Base-by-base conservation (phyloP, 441 rosid genomes). In the Populus hybrid region DNA sequence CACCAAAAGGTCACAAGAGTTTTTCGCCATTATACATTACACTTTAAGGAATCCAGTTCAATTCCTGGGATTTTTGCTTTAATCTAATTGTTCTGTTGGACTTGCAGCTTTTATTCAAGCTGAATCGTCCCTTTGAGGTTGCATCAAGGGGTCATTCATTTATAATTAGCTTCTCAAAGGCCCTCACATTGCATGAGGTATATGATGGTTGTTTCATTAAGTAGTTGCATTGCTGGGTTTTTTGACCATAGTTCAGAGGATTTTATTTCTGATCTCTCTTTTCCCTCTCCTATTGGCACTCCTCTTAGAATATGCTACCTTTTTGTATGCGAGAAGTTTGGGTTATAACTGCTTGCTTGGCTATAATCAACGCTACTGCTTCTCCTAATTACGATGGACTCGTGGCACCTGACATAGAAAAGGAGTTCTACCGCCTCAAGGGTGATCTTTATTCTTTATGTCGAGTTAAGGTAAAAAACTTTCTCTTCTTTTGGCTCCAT, bases 391-490 rank as follows among this genome's bases (percentile, higher is more conserved):
- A 84, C 70, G 92, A 87, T 73, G 94, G 97, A 79, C 85, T 75
- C 75, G 92, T 84, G 20, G 81, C 95, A 78, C 85, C 89, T 79
- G 99, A 97, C 82, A 81, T 89, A 67, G 97, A 97, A 80, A 97
- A 92, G 88, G 99, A 97, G 82, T 93, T 97, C 87, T 92, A 90
- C 82, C 94, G 95, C 76, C 88, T 95, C 79, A 94, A 85, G 81
- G 99, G 99, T 77, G 99, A 97, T 90, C 97, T 97, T 72, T 93
- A 92, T 91, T 97, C 97, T 1, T 82, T 95, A 74, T 90, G 98
- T 76, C 92, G 99, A 87, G 81, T 88, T 70, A 95, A 97, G 99
- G 99, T 97, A 82, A 78, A 34, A 46, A 66, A 75, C 68, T 83
- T 57, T 78, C 79, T 78, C 79, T 23, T 81, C 76, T 76, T 67